A percentile compares a stretch with the other conserved stretches of the same genome.
phyloP scores from a whole-genome alignment of 1,284 basidiomycete species.

The Puccinia triticina region DNA sequence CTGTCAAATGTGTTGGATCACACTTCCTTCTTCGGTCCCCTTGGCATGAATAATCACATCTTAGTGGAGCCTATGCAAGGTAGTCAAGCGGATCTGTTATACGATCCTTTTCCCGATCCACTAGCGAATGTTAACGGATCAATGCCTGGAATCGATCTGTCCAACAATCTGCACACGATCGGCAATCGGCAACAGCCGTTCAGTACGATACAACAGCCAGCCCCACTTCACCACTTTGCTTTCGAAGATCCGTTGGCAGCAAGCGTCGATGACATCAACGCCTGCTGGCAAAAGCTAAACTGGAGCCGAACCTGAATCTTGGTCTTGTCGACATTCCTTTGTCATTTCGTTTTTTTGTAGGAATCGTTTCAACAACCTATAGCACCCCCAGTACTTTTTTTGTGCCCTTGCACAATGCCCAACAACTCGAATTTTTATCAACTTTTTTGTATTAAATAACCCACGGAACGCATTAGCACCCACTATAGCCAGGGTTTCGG shows the following conservation, averaged over 20 bases:
- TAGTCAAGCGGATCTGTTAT: not conserved
- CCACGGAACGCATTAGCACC: not conserved
- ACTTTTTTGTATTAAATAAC: not conserved
- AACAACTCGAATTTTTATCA: not conserved
- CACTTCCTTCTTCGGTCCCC: slow-evolving; percentile 26
- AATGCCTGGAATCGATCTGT: slow-evolving; percentile 3
- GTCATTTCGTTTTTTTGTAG: not conserved
- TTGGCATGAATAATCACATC: slow-evolving; percentile 19
- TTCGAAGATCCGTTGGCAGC: slow-evolving; percentile 21
- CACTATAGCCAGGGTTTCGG: not conserved
- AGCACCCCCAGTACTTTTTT: not conserved
- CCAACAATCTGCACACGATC: not conserved
- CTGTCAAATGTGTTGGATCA: slow-evolving; percentile 7
- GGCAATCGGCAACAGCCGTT: slow-evolving; percentile 3
- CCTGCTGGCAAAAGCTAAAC: slow-evolving; percentile 28
- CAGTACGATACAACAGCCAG: slow-evolving; percentile 8
- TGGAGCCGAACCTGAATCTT: slow-evolving; percentile 20
- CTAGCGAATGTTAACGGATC: not conserved
- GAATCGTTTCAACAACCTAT: not conserved
- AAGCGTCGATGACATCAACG: slow-evolving; percentile 20
- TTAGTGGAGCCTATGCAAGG: not conserved
- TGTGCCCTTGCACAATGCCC: not conserved
- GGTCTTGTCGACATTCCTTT: not conserved
- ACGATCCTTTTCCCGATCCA: slow-evolving; percentile 28
- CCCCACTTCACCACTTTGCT: slow-evolving; percentile 10